Percentiles rank a stretch among this genome's conserved stretches.
These are phyloP conservation scores for Candida sanyaensis DNA, from an alignment of 1,139 yeast species.

Conservation along the genomic window DNA sequence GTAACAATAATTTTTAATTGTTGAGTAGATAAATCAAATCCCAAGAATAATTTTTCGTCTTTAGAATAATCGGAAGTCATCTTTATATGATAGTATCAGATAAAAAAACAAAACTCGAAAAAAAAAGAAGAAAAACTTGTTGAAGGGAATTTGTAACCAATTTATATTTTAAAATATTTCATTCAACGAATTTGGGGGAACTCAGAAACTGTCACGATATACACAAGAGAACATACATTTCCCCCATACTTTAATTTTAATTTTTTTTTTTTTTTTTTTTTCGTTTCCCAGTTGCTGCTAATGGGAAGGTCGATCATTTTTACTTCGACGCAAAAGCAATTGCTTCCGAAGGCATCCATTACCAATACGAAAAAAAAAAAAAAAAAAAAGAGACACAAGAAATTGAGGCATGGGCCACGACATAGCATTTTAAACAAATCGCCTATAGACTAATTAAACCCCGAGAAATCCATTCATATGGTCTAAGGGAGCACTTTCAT, in stretches of 20 bases:
- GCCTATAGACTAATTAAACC: no score
- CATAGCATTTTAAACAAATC: no score
- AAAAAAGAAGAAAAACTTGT: background rate
- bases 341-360: background rate
- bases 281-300: background rate
- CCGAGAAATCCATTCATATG: no score
- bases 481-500: no score
- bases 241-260: background rate
- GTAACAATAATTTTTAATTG: constrained; percentile 79
- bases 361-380: no score
- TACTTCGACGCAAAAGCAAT: constrained; percentile 2
- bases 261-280: background rate
- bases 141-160: background rate
- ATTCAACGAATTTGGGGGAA: no score
- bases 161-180: no score
- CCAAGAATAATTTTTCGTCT: constrained; percentile 48
- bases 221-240: background rate
- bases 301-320: background rate
- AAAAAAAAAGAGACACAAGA: no score
- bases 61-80: constrained; percentile 14
- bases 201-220: no score
- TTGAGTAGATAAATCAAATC: constrained; percentile 89
- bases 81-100: background rate
- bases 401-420: no score
- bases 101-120: background rate